phyloP scores from a whole-genome alignment of 352 stramenopile species.

The Pythium phragmitis region DNA sequence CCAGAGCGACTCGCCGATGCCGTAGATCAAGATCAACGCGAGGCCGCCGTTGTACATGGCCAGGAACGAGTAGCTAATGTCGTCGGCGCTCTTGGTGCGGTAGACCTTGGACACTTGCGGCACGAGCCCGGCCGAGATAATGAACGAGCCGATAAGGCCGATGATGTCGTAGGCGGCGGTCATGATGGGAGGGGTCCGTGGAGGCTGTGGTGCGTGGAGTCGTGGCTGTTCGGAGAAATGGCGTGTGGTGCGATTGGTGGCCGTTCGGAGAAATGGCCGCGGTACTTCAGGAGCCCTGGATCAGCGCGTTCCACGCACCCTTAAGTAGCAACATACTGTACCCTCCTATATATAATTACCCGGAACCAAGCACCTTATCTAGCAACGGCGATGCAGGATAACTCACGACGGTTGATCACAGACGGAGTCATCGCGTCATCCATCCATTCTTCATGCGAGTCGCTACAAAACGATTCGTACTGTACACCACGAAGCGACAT shows the following conservation, averaged over 20 bases:
- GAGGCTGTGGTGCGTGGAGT: no score
- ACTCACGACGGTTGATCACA: background rate
- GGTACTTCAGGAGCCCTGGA: background rate
- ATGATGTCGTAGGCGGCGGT: constrained; percentile 39
- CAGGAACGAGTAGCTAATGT: constrained; percentile 55
- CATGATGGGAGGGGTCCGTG: constrained; percentile 6
- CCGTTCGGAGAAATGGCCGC: constrained; percentile 4
- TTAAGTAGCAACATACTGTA: no score
- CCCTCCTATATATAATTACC: background rate
- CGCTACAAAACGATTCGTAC: background rate
- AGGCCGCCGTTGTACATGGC: constrained; percentile 44
- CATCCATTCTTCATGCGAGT: background rate
- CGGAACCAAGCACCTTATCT: background rate
- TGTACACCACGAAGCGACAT: no score
- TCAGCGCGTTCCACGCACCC: no score
- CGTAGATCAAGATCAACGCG: constrained; percentile 36
- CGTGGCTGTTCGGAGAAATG: background rate
- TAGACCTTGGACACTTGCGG: constrained; percentile 59
- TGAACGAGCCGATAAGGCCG: constrained; percentile 57
- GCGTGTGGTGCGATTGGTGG: background rate
- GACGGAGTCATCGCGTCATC: background rate
- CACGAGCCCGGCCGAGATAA: constrained; percentile 51
- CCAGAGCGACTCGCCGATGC: constrained; percentile 44
- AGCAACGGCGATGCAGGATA: background rate
- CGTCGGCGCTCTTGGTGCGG: constrained; percentile 54